Evolutionary conservation across 2,329 filamentous ascomycete species (phyloP), one percentile per base, ranked within the genome.

Genomic region (Aureobasidium subglaciale): DNA sequence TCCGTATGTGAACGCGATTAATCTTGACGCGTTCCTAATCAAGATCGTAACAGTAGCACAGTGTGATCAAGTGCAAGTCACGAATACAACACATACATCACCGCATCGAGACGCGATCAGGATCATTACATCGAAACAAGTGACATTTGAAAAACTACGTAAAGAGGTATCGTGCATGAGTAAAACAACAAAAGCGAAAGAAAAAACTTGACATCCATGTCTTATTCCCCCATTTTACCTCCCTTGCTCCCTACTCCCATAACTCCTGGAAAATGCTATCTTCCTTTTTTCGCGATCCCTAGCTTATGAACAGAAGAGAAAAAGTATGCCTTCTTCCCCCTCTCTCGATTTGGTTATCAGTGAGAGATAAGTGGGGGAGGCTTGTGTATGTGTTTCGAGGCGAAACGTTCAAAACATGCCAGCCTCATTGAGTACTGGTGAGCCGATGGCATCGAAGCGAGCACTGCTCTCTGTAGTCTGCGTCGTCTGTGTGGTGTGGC

Each of bases 341-440:
- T 40, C 24, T 35, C 56, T 20, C 24, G 8, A 30, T 22, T 13
- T 11, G 20, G 13, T 43, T 7, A 40, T 35, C 16, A 29, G n/a
- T 38, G 37, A 30, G 15, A 29, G 20, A 18, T 10, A n/a, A 32
- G 25, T n/a, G n/a, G n/a, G n/a, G n/a, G n/a, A n/a, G n/a, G n/a
- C n/a, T n/a, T n/a, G n/a, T n/a, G n/a, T n/a, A n/a, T n/a, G n/a
- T n/a, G n/a, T n/a, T n/a, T n/a, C n/a, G n/a, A n/a, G n/a, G n/a
- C n/a, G n/a, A n/a, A n/a, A n/a, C n/a, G 18, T 16, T 48, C 41
- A 59, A 29, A 59, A 59, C 58, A 59, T 59, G 43, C 58, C 58
- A 20, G 50, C 56, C 43, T 59, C 58, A 10, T 57, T 58, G 55
- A 59, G 57, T 11, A 59, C 54, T 6, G 55, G 58, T 20, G 58